Conservation (phyloP, 2,329 filamentous ascomycete genomes). For the Sclerotinia minor region DNA sequence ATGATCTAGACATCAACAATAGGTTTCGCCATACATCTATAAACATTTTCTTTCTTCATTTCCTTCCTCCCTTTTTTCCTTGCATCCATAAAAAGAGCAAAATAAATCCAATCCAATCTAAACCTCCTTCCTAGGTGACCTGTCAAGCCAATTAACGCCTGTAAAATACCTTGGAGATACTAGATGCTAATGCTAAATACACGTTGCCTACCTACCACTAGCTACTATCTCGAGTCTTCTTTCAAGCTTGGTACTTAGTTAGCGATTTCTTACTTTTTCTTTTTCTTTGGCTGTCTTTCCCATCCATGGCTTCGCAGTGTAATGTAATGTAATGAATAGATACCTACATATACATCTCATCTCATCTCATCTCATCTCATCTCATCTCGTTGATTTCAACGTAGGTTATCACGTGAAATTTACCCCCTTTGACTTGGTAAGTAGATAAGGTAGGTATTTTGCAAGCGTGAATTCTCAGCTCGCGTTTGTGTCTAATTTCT, state of each 20-base stretch:
- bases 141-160: constrained; percentile 2
- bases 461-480: background rate
- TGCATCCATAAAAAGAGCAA: background rate
- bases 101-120: background rate
- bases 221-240: background rate
- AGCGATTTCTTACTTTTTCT: background rate
- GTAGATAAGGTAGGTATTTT: too few species aligned
- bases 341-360: background rate
- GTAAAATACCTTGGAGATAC: background rate
- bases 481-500: background rate
- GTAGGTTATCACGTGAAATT: background rate
- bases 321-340: background rate
- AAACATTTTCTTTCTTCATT: background rate
- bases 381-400: background rate
- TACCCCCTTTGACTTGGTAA: background rate
- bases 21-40: background rate
- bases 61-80: background rate
- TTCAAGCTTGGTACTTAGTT: background rate
- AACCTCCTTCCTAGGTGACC: constrained; percentile 7
- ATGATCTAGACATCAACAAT: background rate
- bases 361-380: constrained; percentile 4
- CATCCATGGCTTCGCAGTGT: too few species aligned
- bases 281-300: background rate
- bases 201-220: background rate
- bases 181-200: background rate